Evolutionary conservation across 1,284 basidiomycete genomes (phyloP).

Genomic region (Melampsora occidentalis): DNA sequence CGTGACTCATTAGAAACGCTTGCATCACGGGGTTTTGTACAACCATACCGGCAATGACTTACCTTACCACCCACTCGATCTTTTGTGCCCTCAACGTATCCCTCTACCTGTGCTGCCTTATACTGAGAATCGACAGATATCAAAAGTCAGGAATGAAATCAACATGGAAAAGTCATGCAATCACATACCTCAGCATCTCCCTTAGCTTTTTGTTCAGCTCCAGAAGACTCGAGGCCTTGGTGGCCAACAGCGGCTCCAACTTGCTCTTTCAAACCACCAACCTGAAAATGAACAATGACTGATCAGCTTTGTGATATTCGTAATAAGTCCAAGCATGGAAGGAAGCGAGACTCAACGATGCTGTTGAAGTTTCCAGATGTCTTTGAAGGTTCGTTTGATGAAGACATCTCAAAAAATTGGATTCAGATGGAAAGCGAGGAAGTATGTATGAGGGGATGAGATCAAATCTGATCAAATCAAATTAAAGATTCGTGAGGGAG

Average conservation of each 20-base stretch:
- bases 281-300: background rate
- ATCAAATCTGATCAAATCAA: too few relatives aligned
- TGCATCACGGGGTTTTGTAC: background rate
- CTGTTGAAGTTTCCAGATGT: conserved; percentile 14
- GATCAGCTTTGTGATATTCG: background rate
- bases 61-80: conserved; percentile 17
- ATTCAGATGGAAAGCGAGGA: background rate
- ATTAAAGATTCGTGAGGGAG: background rate
- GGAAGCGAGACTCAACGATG: background rate
- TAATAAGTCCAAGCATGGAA: background rate
- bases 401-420: background rate
- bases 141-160: background rate
- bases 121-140: background rate
- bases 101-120: conserved; percentile 17
- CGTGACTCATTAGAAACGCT: background rate
- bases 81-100: conserved; percentile 17
- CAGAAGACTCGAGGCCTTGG: background rate
- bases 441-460: background rate
- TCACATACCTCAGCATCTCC: conserved; percentile 13
- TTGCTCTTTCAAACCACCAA: conserved; percentile 8
- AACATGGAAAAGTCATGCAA: background rate
- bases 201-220: conserved; percentile 1
- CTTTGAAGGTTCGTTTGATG: conserved; percentile 14
- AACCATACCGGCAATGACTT: background rate
- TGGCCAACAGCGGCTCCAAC: background rate